A percentile compares a stretch with the other conserved stretches of the same genome.
Conservation (phyloP, 225 moss, liverwort and hornwort species). For the Pseudisothecium myosuroides region DNA sequence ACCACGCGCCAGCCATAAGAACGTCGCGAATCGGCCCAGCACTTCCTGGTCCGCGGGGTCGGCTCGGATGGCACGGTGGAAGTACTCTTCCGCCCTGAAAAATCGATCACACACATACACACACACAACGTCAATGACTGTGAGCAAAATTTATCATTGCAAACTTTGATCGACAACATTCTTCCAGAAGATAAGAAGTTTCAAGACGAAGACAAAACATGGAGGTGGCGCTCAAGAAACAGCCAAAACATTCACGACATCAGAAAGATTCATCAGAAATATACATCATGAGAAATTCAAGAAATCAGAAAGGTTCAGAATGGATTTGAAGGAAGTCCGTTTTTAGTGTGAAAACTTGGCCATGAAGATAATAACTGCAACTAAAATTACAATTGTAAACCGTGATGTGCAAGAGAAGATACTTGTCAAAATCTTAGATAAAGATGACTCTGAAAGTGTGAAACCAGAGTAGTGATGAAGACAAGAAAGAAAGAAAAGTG, state of each 20-base stretch:
- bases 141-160: not conserved
- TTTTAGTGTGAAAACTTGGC: not conserved
- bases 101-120: not conserved
- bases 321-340: not conserved
- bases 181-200: not conserved
- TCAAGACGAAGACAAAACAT: not conserved
- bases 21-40: constrained; percentile 32
- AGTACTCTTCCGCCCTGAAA: constrained; percentile 42
- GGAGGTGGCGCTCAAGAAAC: too few species aligned
- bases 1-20: constrained; percentile 38
- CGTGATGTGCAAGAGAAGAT: not conserved
- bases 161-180: not conserved
- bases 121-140: not conserved
- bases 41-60: constrained; percentile 33
- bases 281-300: not conserved
- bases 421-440: not conserved
- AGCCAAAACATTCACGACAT: not conserved
- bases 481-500: not conserved
- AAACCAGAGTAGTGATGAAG: not conserved
- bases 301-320: not conserved
- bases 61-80: constrained; percentile 34
- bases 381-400: not conserved
- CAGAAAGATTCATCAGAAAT: not conserved
- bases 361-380: not conserved
- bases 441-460: not conserved